Evolutionary conservation across 176 grass and related monocot species (phyloP).

Genomic region (Calamus simplicifolius): DNA sequence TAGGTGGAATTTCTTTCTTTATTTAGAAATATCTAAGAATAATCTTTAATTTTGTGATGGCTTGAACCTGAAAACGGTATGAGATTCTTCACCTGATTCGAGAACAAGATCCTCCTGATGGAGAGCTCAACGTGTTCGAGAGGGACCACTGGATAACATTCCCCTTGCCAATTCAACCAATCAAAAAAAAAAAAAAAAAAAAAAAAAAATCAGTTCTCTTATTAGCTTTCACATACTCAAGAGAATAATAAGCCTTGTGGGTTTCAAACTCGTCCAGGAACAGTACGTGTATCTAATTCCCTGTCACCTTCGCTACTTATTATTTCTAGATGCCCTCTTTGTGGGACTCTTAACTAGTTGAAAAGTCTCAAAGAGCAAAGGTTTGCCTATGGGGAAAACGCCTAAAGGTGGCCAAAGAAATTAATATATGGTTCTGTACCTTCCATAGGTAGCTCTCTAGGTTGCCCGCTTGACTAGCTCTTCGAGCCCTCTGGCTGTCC

Average conservation of each 20-base stretch:
- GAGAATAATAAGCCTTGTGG: neutral
- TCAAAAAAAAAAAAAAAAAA: too few species aligned
- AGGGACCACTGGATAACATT: conserved; percentile 8
- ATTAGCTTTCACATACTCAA: neutral
- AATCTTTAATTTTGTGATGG: neutral
- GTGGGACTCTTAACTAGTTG: neutral
- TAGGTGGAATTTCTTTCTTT: too few species aligned
- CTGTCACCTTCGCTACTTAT: too few species aligned
- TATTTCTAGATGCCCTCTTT: too few species aligned
- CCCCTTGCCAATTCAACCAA: neutral
- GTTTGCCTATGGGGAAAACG: neutral
- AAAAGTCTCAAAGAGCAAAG: neutral
- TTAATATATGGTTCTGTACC: neutral
- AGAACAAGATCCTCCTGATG: neutral
- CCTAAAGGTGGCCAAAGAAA: neutral
- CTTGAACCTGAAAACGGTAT: neutral
- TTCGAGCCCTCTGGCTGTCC: neutral
- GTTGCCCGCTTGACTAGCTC: conserved; percentile 1
- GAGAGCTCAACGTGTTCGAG: neutral
- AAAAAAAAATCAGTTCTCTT: neutral
- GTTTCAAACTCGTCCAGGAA: conserved; percentile 2
- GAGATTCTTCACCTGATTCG: neutral
- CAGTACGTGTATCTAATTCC: neutral
- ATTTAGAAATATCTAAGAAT: too few species aligned
- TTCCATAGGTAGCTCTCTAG: neutral